Base-by-base conservation (phyloP, 129 eudicot genomes). In the Silybum marianum region DNA sequence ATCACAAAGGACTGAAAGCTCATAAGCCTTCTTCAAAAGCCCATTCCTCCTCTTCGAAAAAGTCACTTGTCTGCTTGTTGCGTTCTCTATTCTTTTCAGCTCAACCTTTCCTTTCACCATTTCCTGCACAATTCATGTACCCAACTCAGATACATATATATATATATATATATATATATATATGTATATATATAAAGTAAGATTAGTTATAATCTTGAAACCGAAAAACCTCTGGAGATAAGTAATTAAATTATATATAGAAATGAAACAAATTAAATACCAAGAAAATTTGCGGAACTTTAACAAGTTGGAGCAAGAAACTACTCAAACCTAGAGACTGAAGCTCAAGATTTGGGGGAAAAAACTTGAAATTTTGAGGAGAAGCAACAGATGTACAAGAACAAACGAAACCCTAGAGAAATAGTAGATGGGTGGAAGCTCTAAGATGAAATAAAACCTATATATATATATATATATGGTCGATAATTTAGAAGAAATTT, bases 81-180 rank as follows among this genome's bases (percentile, higher is more conserved):
- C 22, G 77, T 87, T 89, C 72, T 89, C 93, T 21, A 89, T 89
- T 36, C 87, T 72, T 83, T 84, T 87, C 86, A 90, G 79, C 75
- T 87, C 82, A 22, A 90, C 80, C 77, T 90, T 90, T 40, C 93
- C 93, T 78, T 91, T 90, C 88, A 87, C 91, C 93, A 90, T 90
- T 85, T 89, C 84, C 70, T 68, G 74, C 72, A 69, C 38, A 66
- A 4, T 32, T 32, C 5, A 32, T 4, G 6, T 32, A 32, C 6
- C n/a, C n/a, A n/a, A n/a, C n/a, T n/a, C n/a, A n/a, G n/a, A 32
- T 4, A 32, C 6, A 28, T 23, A 74, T 16, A 30, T 12, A 24
- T 48, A 23, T n/a, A 36, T 9, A 23, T n/a, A 32, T 38, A 38
- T 38, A 38, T 10, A 40, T 10, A 40, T 40, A 40, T 9, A 40